A percentile compares a stretch with the other conserved stretches of the same genome.
These are phyloP conservation scores for Dentipellis fragilis DNA, from an alignment of 768 basidiomycete genomes.

Conservation along the genomic window DNA sequence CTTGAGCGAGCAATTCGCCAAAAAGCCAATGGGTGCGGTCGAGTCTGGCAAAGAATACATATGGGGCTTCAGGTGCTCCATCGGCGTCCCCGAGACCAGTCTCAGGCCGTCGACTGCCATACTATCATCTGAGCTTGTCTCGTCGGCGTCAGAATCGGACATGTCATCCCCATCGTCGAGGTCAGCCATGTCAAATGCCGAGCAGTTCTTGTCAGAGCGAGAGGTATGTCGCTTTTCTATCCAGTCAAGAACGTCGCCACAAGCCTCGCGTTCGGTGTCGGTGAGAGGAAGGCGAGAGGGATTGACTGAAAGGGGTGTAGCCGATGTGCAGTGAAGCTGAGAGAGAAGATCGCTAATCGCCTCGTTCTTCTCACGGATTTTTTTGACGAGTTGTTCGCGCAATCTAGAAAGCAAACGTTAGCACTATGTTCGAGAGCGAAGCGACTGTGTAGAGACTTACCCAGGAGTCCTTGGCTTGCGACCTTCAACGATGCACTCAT, in stretches of 20 bases:
- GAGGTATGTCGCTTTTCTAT: slow-evolving; percentile 18
- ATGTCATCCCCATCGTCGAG: slow-evolving; percentile 17
- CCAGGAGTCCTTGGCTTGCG: slow-evolving; percentile 25
- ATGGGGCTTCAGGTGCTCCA: not conserved
- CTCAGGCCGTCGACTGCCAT: too few relatives aligned
- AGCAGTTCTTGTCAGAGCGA: slow-evolving; percentile 12
- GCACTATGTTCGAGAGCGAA: not conserved
- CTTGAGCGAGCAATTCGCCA: slow-evolving; percentile 8
- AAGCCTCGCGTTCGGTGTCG: slow-evolving; percentile 15
- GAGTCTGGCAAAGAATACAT: slow-evolving; percentile 1
- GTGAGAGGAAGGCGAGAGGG: slow-evolving; percentile 17
- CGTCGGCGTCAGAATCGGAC: not conserved
- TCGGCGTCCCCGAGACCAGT: too few relatives aligned
- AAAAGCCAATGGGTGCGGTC: slow-evolving; percentile 6
- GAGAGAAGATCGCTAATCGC: slow-evolving; percentile 18
- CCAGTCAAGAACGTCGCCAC: slow-evolving; percentile 22
- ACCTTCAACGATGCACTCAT: slow-evolving; percentile 22
- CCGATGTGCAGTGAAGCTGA: slow-evolving; percentile 17
- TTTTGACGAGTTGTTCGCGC: slow-evolving; percentile 21
- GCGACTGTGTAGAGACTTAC: slow-evolving; percentile 9
- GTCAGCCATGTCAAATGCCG: slow-evolving; percentile 19
- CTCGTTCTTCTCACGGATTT: slow-evolving; percentile 23
- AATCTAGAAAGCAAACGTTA: slow-evolving; percentile 9
- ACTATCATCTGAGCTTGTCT: not conserved
- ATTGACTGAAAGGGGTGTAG: slow-evolving; percentile 21